Conservation (phyloP, 371 early-diverging fungal species). For the Mucor ambiguus region DNA sequence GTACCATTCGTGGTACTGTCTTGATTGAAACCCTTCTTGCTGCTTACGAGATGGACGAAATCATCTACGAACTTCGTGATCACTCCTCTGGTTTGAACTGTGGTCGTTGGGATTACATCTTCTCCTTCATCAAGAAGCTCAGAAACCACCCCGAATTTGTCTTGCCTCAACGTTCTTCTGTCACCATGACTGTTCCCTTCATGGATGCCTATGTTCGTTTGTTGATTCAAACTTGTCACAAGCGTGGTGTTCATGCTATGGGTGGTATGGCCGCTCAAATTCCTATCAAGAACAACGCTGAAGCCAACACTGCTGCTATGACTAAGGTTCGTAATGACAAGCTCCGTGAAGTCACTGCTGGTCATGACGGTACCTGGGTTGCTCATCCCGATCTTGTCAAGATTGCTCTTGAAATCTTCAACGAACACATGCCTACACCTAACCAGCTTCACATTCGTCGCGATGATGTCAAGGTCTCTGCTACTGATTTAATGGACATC, state of each 20-base stretch:
- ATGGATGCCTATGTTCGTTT: conserved; percentile 94
- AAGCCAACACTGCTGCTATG: conserved; percentile 90
- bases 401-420: conserved; percentile 86
- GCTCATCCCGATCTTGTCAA: conserved; percentile 95
- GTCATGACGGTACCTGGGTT: conserved; percentile 97
- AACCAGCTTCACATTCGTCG: conserved; percentile 94
- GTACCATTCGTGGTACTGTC: conserved; percentile 96
- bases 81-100: conserved; percentile 98
- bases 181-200: conserved; percentile 94
- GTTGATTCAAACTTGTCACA: conserved; percentile 96
- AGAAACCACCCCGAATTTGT: conserved; percentile 82
- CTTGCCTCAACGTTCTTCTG: conserved; percentile 88
- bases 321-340: conserved; percentile 94
- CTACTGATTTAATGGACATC: conserved; percentile 83
- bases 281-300: conserved; percentile 90
- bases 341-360: conserved; percentile 91
- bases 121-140: conserved; percentile 97
- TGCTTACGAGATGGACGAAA: conserved; percentile 98
- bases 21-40: conserved; percentile 97
- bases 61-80: conserved; percentile 96
- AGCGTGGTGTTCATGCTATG: conserved; percentile 98
- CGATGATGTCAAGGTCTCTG: conserved; percentile 87
- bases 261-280: conserved; percentile 99
- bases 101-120: conserved; percentile 99
- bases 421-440: conserved; percentile 94